These are phyloP conservation scores for Silybum marianum DNA, from an alignment of 129 eudicot genomes.

Conservation along the genomic window DNA sequence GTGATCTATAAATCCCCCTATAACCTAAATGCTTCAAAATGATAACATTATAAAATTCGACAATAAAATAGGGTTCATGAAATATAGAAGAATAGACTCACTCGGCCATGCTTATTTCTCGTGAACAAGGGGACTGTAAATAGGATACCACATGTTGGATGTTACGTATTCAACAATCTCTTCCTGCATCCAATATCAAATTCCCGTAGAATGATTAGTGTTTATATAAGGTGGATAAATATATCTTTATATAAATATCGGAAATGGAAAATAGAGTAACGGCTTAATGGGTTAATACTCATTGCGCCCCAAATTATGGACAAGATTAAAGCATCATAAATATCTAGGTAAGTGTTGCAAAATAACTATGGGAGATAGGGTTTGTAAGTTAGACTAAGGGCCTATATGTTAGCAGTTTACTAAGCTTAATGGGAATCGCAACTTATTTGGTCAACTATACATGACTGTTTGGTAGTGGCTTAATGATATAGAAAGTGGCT, in stretches of 20 bases:
- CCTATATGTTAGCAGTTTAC: too few relatives aligned
- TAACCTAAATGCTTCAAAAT: neutral
- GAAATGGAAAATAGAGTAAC: neutral
- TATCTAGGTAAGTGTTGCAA: too few relatives aligned
- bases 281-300: neutral
- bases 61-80: constrained; percentile 16
- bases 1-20: neutral
- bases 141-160: constrained; percentile 88
- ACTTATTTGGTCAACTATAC: too few relatives aligned
- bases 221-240: neutral
- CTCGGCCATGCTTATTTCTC: constrained; percentile 53
- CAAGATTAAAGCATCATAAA: too few relatives aligned
- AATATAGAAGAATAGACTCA: constrained; percentile 14
- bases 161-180: constrained; percentile 65
- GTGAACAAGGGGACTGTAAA: constrained; percentile 95
- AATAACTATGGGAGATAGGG: neutral
- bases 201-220: neutral
- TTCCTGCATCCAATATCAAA: constrained; percentile 57
- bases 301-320: too few relatives aligned
- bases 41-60: neutral
- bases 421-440: too few relatives aligned
- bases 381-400: neutral
- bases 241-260: neutral
- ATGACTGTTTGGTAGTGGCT: too few relatives aligned
- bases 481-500: too few relatives aligned